Percentiles rank a stretch among this genome's conserved stretches.
phyloP scores from a whole-genome alignment of 2,329 filamentous ascomycete species.

The Microdochium nivale region DNA sequence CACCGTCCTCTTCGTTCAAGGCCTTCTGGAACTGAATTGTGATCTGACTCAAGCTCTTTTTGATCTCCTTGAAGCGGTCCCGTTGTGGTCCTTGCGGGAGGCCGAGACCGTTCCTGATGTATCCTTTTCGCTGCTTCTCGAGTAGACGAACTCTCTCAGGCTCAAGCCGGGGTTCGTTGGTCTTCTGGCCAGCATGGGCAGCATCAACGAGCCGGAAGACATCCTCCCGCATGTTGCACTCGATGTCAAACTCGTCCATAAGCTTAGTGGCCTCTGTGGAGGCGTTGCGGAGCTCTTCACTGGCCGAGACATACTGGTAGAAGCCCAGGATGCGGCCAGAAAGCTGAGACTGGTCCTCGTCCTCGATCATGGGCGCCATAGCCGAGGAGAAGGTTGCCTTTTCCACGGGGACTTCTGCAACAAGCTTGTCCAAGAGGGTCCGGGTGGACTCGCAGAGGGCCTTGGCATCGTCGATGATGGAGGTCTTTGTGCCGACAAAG shows the following conservation, averaged over 20 bases:
- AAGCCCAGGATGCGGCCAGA: slow-evolving; percentile 63
- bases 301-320: slow-evolving; percentile 69
- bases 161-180: slow-evolving; percentile 46
- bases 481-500: slow-evolving; percentile 66
- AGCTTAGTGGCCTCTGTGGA: slow-evolving; percentile 69
- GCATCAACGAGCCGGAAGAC: slow-evolving; percentile 61
- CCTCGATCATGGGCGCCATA: slow-evolving; percentile 59
- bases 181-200: slow-evolving; percentile 46
- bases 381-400: slow-evolving; percentile 47
- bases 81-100: slow-evolving; percentile 61
- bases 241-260: slow-evolving; percentile 69
- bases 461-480: slow-evolving; percentile 59
- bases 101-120: slow-evolving; percentile 67
- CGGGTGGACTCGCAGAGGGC: slow-evolving; percentile 55
- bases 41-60: slow-evolving; percentile 68
- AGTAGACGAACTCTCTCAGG: slow-evolving; percentile 63
- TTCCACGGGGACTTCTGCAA: slow-evolving; percentile 46
- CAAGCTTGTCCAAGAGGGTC: slow-evolving; percentile 57
- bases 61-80: slow-evolving; percentile 79
- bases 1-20: slow-evolving; percentile 75
- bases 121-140: slow-evolving; percentile 70
- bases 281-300: slow-evolving; percentile 62
- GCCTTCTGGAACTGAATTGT: slow-evolving; percentile 71
- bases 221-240: slow-evolving; percentile 74
- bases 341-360: slow-evolving; percentile 58